phyloP scores from a whole-genome alignment of 495 filamentous ascomycete species.

The Xylaria venustula region DNA sequence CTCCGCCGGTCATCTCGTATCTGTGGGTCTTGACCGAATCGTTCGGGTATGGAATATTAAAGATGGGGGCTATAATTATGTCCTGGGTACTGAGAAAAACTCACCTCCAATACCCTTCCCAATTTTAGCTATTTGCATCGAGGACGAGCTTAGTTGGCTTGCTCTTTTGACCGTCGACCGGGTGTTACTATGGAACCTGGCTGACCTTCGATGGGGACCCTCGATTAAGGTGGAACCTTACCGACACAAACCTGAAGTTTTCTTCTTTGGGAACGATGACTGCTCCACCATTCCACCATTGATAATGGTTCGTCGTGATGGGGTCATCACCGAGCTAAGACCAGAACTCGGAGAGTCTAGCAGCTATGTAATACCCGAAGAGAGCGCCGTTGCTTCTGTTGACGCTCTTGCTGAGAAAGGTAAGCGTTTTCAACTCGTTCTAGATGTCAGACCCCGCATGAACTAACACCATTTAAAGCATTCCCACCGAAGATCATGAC shows the following conservation, averaged over 20 bases:
- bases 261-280: slow-evolving; percentile 52
- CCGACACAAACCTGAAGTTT: slow-evolving; percentile 52
- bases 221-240: slow-evolving; percentile 47
- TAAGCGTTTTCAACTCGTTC: slow-evolving; percentile 18
- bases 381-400: slow-evolving; percentile 43
- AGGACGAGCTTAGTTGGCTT: slow-evolving; percentile 59
- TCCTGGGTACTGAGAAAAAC: slow-evolving; percentile 39
- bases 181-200: slow-evolving; percentile 59
- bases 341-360: slow-evolving; percentile 26
- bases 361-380: slow-evolving; percentile 42
- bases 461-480: slow-evolving; percentile 19
- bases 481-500: slow-evolving; percentile 31
- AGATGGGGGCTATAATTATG: slow-evolving; percentile 32
- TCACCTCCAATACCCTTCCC: slow-evolving; percentile 48
- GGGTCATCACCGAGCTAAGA: slow-evolving; percentile 53
- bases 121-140: slow-evolving; percentile 57
- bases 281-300: slow-evolving; percentile 39
- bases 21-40: slow-evolving; percentile 61
- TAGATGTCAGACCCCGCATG: neutral
- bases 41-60: slow-evolving; percentile 61
- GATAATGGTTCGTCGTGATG: slow-evolving; percentile 57
- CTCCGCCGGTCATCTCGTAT: slow-evolving; percentile 59
- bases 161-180: slow-evolving; percentile 57
- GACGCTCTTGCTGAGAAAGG: slow-evolving; percentile 40
- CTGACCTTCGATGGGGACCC: slow-evolving; percentile 48